These are phyloP conservation scores for Termitomyces eurrhizus DNA, from an alignment of 768 basidiomycete genomes.

Conservation along the genomic window DNA sequence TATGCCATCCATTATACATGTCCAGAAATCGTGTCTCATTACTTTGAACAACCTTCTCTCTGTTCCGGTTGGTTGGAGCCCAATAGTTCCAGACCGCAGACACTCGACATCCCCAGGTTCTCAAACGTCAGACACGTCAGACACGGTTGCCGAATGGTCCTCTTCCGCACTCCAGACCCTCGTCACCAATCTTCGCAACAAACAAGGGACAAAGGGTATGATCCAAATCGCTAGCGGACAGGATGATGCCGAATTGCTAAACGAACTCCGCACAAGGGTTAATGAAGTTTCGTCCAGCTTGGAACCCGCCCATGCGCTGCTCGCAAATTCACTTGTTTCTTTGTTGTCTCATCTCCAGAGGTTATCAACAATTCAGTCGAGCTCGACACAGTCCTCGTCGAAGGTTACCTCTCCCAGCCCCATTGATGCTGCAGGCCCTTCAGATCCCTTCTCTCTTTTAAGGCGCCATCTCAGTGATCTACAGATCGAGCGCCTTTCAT, in stretches of 20 bases:
- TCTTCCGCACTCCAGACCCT: conserved; percentile 60
- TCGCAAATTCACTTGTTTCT: conserved; percentile 66
- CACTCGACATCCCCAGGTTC: conserved; percentile 56
- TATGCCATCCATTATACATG: conserved; percentile 66
- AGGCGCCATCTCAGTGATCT: conserved; percentile 66
- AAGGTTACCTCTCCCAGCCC: conserved; percentile 12
- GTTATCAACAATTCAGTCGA: conserved; percentile 44
- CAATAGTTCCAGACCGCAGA: conserved; percentile 56
- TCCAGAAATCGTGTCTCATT: conserved; percentile 72
- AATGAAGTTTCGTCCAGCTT: conserved; percentile 42
- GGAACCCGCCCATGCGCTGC: conserved; percentile 47
- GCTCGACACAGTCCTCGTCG: conserved; percentile 13
- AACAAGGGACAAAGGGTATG: conserved; percentile 41
- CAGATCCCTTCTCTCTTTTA: conserved; percentile 55
- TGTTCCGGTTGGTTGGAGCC: conserved; percentile 42
- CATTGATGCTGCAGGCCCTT: conserved; percentile 14
- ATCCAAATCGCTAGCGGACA: conserved; percentile 36
- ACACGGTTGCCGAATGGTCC: conserved; percentile 29
- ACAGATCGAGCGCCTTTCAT: conserved; percentile 52
- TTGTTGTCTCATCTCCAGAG: conserved; percentile 67
- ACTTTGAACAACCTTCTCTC: conserved; percentile 69
- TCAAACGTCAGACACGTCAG: conserved; percentile 24
- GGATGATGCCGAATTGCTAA: conserved; percentile 49
- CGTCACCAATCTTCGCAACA: conserved; percentile 56
- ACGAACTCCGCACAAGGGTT: conserved; percentile 56